Base-by-base conservation (phyloP, 768 basidiomycete species). In the Agrocybe praecox region DNA sequence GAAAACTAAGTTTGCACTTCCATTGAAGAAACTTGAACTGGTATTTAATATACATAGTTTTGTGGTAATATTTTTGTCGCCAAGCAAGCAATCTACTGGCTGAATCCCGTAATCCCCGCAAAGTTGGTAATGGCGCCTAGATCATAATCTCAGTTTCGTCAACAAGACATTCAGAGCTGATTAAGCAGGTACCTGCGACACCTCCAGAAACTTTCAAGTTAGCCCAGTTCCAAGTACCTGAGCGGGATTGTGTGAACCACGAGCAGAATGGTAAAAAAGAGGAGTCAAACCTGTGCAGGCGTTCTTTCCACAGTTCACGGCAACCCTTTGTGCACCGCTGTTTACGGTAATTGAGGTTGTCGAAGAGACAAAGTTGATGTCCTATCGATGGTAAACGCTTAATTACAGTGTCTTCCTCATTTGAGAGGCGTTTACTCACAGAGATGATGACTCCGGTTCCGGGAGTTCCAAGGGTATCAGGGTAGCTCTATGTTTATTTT, bases 401-500 rank as follows among this genome's bases (percentile, higher is more conserved):
- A 22, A 7, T 23, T 40, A n/a, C 8, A 7, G 33, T 15, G 36
- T 15, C 40, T 43, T 2, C 23, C 17, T 43, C n/a, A 32, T 11
- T 24, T 14, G 18, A 18, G 23, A 18, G 18, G 26, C 19, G 9
- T 29, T 32, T 62, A 3, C 79, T 61, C 58, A 87, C 85, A 17
- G 80, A 86, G 61, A 89, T 69, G n/a, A 60, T 67, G 12, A 85
- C 82, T 3, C 85, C 86, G 12, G 66, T 81, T 24, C 85, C 85
- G 3, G 87, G 83, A 1, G 73, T 80, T 17, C 82, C 82, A 9
- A 84, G 62, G 7, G 76, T 74, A n/a, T 65, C 56, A 3, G 86
- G 85, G 65, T 89, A 88, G 63, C 84, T 87, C 77, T 85, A 62
- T 22, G 19, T 22, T 59, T 1, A 53, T 19, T 6, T 12, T 29